Evolutionary conservation across 768 basidiomycete species (phyloP).

Genomic region (Auricularia sp.): DNA sequence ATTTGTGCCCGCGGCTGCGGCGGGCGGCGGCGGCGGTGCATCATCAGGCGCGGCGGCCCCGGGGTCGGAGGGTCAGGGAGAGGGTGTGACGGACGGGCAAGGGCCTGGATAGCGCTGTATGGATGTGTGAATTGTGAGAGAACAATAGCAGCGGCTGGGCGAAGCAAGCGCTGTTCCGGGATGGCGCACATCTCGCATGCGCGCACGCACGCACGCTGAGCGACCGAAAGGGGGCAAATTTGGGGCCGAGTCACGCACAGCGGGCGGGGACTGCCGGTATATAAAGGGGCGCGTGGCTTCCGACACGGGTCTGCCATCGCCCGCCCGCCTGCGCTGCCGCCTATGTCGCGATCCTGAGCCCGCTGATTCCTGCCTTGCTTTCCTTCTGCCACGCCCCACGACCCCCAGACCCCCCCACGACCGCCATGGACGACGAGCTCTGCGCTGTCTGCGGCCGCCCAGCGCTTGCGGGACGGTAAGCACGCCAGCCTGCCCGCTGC

Average conservation of each 20-base stretch:
- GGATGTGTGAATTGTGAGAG: neutral
- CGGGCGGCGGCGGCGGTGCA: neutral
- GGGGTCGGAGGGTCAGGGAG: too few relatives aligned
- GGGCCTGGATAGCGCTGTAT: neutral
- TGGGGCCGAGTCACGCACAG: neutral
- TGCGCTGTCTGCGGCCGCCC: neutral
- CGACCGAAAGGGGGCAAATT: neutral
- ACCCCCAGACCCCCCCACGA: neutral
- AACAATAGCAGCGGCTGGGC: neutral
- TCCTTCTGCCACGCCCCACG: neutral
- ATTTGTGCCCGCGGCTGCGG: neutral
- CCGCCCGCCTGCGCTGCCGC: neutral
- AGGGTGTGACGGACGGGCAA: neutral
- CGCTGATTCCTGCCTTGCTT: neutral
- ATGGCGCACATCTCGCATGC: neutral
- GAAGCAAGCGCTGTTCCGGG: neutral
- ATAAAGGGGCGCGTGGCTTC: neutral
- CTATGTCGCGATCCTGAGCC: neutral
- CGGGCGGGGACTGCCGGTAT: neutral
- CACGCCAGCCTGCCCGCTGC: neutral
- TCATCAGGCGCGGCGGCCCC: neutral
- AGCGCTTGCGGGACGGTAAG: slow-evolving; percentile 1
- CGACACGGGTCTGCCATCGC: neutral
- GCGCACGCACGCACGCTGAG: neutral
- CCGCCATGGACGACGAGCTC: neutral